Evolutionary conservation across 2,329 filamentous ascomycete genomes (phyloP).

Genomic region (Epichloe elymi): DNA sequence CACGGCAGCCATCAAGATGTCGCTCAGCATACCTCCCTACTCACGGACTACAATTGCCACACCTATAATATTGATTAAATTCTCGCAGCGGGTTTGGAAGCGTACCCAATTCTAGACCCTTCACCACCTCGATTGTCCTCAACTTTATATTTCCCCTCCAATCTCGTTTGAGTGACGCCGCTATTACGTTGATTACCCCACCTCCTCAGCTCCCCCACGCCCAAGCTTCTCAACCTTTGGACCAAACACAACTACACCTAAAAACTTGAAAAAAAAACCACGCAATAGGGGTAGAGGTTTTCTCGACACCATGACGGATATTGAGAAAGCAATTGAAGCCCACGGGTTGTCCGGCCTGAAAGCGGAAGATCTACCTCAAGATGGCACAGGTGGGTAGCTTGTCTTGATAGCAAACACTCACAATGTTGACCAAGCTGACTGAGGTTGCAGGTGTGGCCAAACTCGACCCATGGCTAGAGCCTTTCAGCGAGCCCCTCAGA

Average conservation of each 20-base stretch:
- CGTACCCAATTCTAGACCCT: neutral
- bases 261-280: neutral
- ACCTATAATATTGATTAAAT: neutral
- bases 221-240: neutral
- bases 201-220: neutral
- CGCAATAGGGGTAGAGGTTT: neutral
- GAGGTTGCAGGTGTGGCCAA: constrained; percentile 57
- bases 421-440: constrained; percentile 4
- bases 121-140: neutral
- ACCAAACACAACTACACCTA: neutral
- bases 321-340: constrained; percentile 2
- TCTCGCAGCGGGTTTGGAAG: neutral
- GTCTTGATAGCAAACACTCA: neutral
- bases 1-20: neutral
- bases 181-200: neutral
- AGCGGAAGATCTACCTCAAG: constrained; percentile 42
- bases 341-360: constrained; percentile 19
- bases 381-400: constrained; percentile 52
- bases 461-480: constrained; percentile 80
- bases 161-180: neutral
- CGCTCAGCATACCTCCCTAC: neutral
- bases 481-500: constrained; percentile 67
- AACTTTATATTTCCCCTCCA: neutral
- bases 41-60: neutral
- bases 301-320: constrained; percentile 3